Evolutionary conservation across 768 basidiomycete species (phyloP).

Genomic region (Lentinula aciculospora): DNA sequence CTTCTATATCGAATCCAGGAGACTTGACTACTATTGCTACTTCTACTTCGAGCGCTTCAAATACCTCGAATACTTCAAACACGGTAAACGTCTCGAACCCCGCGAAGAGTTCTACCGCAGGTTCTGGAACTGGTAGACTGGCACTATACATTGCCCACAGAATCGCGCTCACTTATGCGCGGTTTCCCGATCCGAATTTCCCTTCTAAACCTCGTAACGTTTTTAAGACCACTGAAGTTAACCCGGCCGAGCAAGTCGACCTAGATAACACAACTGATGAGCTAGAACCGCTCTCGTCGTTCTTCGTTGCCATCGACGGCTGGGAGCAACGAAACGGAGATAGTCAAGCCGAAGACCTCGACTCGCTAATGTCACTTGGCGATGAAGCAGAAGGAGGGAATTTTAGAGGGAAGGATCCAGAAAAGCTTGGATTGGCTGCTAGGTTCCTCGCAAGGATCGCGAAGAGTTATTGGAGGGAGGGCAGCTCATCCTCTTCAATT

Average conservation of each 20-base stretch:
- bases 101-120: too few species aligned
- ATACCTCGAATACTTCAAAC: neutral
- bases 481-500: neutral
- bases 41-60: neutral
- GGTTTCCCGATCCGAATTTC: neutral
- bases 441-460: conserved; percentile 36
- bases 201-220: neutral
- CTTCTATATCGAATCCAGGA: neutral
- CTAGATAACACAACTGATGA: neutral
- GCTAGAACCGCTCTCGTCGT: too few species aligned
- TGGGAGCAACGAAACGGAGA: too few species aligned
- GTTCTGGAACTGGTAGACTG: conserved; percentile 42
- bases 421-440: conserved; percentile 84
- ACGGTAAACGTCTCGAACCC: too few species aligned
- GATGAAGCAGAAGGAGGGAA: too few species aligned
- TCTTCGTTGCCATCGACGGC: too few species aligned
- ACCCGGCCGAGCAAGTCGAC: neutral
- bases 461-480: neutral
- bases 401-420: conserved; percentile 33
- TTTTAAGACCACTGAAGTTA: too few species aligned
- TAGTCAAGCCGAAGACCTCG: too few species aligned
- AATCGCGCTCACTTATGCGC: conserved; percentile 81
- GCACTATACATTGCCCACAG: conserved; percentile 89
- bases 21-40: neutral
- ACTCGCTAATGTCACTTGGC: too few species aligned